These are phyloP conservation scores for Suillus tomentosus DNA, from an alignment of 768 basidiomycete genomes.

Conservation along the genomic window DNA sequence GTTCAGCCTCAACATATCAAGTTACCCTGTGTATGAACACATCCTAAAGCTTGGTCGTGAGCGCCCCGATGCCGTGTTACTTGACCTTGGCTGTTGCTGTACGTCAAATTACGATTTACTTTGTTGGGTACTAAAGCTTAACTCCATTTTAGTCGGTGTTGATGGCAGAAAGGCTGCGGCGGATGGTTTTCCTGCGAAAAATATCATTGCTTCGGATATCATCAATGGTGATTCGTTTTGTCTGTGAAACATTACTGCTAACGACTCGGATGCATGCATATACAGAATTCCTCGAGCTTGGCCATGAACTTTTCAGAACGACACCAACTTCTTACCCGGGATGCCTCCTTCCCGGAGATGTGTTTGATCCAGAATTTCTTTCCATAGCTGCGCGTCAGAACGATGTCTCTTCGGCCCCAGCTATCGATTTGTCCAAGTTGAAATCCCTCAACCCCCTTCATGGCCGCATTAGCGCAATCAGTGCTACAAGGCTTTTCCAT, in stretches of 20 bases:
- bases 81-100: constrained; percentile 52
- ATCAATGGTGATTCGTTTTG: constrained; percentile 29
- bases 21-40: constrained; percentile 17
- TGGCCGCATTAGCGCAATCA: constrained; percentile 52
- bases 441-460: constrained; percentile 49
- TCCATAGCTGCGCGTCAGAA: constrained; percentile 33
- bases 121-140: neutral
- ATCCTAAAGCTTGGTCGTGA: constrained; percentile 40
- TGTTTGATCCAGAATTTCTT: constrained; percentile 49
- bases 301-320: constrained; percentile 62
- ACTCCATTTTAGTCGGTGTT: constrained; percentile 20
- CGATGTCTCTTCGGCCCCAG: constrained; percentile 22
- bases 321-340: constrained; percentile 54
- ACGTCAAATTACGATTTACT: constrained; percentile 14
- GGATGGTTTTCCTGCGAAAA: constrained; percentile 45
- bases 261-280: neutral
- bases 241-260: neutral
- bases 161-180: constrained; percentile 42
- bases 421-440: constrained; percentile 35
- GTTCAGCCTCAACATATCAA: neutral
- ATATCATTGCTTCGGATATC: constrained; percentile 44
- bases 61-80: constrained; percentile 38
- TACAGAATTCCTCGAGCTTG: constrained; percentile 57
- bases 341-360: constrained; percentile 56
- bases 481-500: constrained; percentile 51